A percentile compares a stretch with the other conserved stretches of the same genome.
These are phyloP conservation scores for Diplocarpon rosae DNA, from an alignment of 2,329 filamentous ascomycete species.

Conservation along the genomic window DNA sequence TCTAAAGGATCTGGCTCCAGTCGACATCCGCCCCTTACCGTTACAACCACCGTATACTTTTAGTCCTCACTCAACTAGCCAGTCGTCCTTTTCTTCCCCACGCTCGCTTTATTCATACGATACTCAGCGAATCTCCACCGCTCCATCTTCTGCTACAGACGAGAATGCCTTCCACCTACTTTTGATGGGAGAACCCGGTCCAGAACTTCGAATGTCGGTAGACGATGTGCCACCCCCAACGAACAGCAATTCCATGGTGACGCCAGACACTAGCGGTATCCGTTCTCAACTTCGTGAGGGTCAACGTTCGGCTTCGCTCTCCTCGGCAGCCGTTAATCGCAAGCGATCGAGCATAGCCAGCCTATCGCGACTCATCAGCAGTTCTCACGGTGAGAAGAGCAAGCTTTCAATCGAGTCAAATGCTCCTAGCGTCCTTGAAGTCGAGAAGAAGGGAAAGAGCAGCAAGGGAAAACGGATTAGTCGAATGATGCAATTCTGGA, in stretches of 20 bases:
- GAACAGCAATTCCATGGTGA: conserved; percentile 68
- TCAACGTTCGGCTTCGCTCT: conserved; percentile 51
- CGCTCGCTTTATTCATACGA: conserved; percentile 60
- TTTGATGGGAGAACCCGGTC: conserved; percentile 62
- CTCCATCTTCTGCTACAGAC: conserved; percentile 62
- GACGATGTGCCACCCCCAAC: conserved; percentile 66
- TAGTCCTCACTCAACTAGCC: conserved; percentile 53
- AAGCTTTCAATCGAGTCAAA: conserved; percentile 60
- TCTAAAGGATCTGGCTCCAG: conserved; percentile 36
- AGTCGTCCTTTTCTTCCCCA: conserved; percentile 47
- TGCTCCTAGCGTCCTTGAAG: conserved; percentile 34
- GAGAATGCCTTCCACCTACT: conserved; percentile 61
- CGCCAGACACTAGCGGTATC: conserved; percentile 45
- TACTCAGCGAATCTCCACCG: conserved; percentile 60
- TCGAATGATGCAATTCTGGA: conserved; percentile 73
- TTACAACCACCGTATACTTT: conserved; percentile 36
- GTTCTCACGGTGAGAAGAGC: conserved; percentile 62
- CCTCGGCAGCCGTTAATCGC: conserved; percentile 50
- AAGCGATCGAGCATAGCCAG: conserved; percentile 69
- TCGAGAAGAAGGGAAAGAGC: conserved; percentile 43
- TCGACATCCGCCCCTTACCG: conserved; percentile 36
- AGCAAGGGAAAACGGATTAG: conserved; percentile 62
- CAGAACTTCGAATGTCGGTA: conserved; percentile 58
- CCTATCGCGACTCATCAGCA: conserved; percentile 64
- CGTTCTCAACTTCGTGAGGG: conserved; percentile 40